Base-by-base conservation (phyloP, 1,284 basidiomycete species). In the Wallemia ichthyophaga region DNA sequence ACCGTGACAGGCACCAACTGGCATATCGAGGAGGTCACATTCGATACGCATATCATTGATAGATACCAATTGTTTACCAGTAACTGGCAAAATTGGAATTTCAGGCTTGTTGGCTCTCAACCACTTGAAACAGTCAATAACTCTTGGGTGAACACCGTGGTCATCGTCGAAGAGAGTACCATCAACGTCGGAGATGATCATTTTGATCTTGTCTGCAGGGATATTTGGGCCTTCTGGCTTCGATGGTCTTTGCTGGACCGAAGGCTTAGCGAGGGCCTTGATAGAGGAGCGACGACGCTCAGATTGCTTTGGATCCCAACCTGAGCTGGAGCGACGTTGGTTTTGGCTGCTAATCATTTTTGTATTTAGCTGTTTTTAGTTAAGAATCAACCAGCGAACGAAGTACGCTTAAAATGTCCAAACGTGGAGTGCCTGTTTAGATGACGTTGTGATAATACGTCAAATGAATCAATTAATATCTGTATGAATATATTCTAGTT, bases 51-150 rank as follows among this genome's bases (percentile, higher is more conserved):
- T 60, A 25, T 19, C 60, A 59, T 58, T 60, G 61, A 62, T 63
- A n/a, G 63, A 64, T 27, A 62, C 60, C 24, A 62, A 61, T 59
- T 64, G 63, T 61, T 64, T 64, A 57, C 63, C 63, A n/a, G 63
- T 64, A 28, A 64, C 63, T 26, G 63, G 63, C 56, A 64, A 63
- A 61, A 64, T 61, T 56, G 63, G 63, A 21, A 64, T 56, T 53
- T 64, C 58, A 27, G 63, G 63, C 26, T 60, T 58, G 25, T 37
- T 63, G 56, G 61, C n/a, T 58, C 63, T 62, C 54, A 64, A 61
- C 62, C 61, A 60, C 21, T 59, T 61, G 37, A 64, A 61, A 25
- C 62, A 61, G 53, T 64, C 58, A 11, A 61, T 61, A 15, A 37
- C 58, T 28, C 33, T 53, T 24, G 62, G 62, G 62, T 64, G 63